These are phyloP conservation scores for Vitis hybrid DNA, from an alignment of 177 flowering plant species.

Conservation along the genomic window DNA sequence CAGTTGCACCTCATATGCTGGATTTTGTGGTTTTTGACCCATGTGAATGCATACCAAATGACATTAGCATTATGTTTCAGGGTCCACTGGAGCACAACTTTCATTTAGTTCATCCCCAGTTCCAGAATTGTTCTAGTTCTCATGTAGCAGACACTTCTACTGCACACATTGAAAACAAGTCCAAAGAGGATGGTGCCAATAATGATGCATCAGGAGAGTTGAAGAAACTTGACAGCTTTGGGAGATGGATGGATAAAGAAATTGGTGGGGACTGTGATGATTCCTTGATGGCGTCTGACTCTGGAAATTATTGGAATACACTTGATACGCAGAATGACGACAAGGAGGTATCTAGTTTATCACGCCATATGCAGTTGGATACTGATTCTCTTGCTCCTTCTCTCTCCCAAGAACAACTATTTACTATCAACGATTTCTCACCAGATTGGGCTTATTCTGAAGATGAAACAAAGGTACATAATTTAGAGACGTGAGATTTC, in stretches of 20 bases:
- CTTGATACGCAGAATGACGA: slow-evolving; percentile 47
- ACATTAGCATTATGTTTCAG: slow-evolving; percentile 14
- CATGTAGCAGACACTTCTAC: slow-evolving; percentile 9
- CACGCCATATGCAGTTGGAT: slow-evolving; percentile 57
- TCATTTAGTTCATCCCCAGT: slow-evolving; percentile 14
- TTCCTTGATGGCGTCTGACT: slow-evolving; percentile 61
- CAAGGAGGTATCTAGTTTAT: slow-evolving; percentile 61
- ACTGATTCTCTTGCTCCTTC: slow-evolving; percentile 60
- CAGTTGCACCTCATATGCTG: neutral
- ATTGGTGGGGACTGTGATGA: slow-evolving; percentile 73
- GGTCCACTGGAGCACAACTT: slow-evolving; percentile 23
- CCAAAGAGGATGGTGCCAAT: slow-evolving; percentile 15
- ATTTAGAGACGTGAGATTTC: neutral
- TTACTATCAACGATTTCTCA: slow-evolving; percentile 62
- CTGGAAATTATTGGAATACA: slow-evolving; percentile 62
- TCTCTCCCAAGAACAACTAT: slow-evolving; percentile 72
- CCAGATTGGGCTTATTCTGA: slow-evolving; percentile 75
- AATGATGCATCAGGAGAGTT: slow-evolving; percentile 35
- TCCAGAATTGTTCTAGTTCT: slow-evolving; percentile 18
- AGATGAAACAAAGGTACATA: slow-evolving; percentile 57
- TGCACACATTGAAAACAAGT: slow-evolving; percentile 15
- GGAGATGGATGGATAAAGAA: slow-evolving; percentile 72
- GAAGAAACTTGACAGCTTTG: slow-evolving; percentile 75
- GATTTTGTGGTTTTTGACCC: neutral
- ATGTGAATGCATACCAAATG: neutral